These are phyloP conservation scores for Pleurotus pulmonarius DNA, from an alignment of 768 basidiomycete species.

Conservation along the genomic window DNA sequence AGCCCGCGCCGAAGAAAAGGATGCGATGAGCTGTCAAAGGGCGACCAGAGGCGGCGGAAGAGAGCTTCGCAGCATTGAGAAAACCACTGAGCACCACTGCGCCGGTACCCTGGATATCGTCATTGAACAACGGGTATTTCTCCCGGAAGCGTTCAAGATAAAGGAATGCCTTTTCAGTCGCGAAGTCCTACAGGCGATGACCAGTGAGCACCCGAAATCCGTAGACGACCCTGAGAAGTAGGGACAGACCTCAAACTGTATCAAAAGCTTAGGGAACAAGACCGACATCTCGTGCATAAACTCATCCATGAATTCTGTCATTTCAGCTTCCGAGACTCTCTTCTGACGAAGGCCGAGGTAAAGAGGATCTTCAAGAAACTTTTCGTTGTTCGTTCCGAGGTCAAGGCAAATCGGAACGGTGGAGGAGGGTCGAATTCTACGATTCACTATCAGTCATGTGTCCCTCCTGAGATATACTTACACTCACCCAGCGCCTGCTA, in stretches of 20 bases:
- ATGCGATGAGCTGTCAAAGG: conserved; percentile 75
- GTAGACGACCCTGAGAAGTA: conserved; percentile 6
- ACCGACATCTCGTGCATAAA: conserved; percentile 82
- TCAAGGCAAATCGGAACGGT: conserved; percentile 85
- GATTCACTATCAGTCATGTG: conserved; percentile 2
- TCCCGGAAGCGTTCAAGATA: conserved; percentile 77
- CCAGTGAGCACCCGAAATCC: not conserved
- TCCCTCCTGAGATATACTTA: not conserved
- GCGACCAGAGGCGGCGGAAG: conserved; percentile 64
- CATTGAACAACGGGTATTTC: conserved; percentile 81
- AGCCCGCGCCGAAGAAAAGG: conserved; percentile 91
- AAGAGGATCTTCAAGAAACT: conserved; percentile 78
- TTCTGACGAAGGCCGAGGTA: conserved; percentile 83
- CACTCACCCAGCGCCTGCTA: conserved; percentile 82
- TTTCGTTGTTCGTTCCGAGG: conserved; percentile 84
- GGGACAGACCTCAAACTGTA: conserved; percentile 72
- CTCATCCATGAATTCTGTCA: conserved; percentile 86
- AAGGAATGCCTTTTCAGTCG: conserved; percentile 86
- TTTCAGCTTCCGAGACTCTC: conserved; percentile 58
- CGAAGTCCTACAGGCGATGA: conserved; percentile 63
- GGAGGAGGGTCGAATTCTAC: conserved; percentile 70
- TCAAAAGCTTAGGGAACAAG: conserved; percentile 75
- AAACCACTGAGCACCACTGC: conserved; percentile 90
- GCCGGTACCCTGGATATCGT: conserved; percentile 90
- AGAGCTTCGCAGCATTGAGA: conserved; percentile 79